Evolutionary conservation across 768 basidiomycete genomes (phyloP).

Genomic region (Cytidiella melzeri): DNA sequence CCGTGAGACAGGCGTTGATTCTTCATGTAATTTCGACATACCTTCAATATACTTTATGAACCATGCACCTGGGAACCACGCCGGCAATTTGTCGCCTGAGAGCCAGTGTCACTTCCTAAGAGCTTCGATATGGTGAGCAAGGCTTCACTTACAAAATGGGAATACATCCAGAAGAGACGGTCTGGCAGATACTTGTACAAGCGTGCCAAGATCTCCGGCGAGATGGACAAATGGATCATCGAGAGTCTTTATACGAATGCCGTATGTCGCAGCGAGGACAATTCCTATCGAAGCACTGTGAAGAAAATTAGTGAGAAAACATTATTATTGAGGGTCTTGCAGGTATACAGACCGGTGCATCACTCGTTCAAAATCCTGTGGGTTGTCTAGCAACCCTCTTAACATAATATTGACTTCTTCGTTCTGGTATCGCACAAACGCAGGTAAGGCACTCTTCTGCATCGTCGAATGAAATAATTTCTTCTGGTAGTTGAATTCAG

Average conservation of each 20-base stretch:
- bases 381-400: constrained; percentile 19
- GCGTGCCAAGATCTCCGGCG: neutral
- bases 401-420: constrained; percentile 24
- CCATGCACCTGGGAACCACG: constrained; percentile 12
- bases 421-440: constrained; percentile 20
- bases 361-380: constrained; percentile 18
- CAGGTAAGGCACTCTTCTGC: constrained; percentile 8
- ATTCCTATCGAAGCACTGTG: constrained; percentile 1
- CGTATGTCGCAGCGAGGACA: neutral
- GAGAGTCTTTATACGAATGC: no score
- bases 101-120: neutral
- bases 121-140: neutral
- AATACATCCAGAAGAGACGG: neutral
- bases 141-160: neutral
- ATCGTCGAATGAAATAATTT: constrained; percentile 3
- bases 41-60: neutral
- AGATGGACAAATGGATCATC: no score
- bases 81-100: constrained; percentile 3
- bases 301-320: neutral
- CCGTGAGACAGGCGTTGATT: neutral
- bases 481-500: constrained; percentile 15
- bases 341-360: constrained; percentile 1
- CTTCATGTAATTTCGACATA: neutral
- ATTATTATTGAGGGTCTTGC: neutral
- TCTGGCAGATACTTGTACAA: neutral